A percentile compares a stretch with the other conserved stretches of the same genome.
Conservation (phyloP, 2,329 filamentous ascomycete species). For the Trichoderma brevicompactum region DNA sequence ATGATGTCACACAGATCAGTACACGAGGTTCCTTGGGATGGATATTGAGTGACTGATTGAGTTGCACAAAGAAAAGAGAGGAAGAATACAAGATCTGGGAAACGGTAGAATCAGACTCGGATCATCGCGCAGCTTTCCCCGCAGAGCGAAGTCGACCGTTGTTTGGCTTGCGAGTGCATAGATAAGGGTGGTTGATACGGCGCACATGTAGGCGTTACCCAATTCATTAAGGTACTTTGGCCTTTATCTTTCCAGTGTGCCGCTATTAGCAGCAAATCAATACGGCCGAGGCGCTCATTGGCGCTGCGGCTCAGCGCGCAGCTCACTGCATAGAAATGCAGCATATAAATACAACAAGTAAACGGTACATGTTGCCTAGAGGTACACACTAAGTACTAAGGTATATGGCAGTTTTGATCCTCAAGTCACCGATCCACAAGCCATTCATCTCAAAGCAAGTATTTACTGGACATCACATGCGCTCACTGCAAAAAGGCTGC, state of each 20-base stretch:
- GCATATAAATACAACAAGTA: no score
- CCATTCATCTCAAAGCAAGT: no score
- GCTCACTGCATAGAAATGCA: no score
- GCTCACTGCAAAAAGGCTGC: no score
- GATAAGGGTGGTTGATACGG: constrained; percentile 11
- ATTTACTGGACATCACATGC: no score
- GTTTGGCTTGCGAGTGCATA: not conserved
- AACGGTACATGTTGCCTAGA: no score
- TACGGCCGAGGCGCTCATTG: no score
- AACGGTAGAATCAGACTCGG: not conserved
- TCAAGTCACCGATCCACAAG: no score
- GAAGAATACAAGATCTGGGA: not conserved
- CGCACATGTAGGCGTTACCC: not conserved
- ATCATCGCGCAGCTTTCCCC: not conserved
- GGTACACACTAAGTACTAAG: no score
- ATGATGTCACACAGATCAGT: constrained; percentile 37
- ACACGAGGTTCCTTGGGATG: no score
- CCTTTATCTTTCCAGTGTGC: not conserved
- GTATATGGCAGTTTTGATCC: no score
- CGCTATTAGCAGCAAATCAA: not conserved
- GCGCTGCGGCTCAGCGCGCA: no score
- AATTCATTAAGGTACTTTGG: not conserved
- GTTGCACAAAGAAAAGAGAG: not conserved
- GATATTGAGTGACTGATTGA: not conserved
- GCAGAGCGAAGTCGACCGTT: not conserved